Evolutionary conservation across 2,329 filamentous ascomycete species (phyloP).

Genomic region (Hypoxylon sp.): DNA sequence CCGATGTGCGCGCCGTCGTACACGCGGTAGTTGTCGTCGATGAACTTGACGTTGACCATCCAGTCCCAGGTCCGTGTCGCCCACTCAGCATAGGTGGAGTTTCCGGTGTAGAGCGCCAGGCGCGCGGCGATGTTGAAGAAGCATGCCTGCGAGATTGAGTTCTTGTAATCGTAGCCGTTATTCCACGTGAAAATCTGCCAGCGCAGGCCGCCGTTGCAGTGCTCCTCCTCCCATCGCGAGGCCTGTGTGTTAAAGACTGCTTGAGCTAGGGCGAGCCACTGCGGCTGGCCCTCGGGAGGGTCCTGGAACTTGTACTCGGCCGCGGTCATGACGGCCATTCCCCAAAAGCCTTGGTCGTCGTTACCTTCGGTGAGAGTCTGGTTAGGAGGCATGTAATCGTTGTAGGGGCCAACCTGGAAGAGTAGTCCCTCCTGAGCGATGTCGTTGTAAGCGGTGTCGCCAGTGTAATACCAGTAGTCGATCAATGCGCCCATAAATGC

Average conservation of each 20-base stretch:
- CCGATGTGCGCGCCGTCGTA: constrained; percentile 71
- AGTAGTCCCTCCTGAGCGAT: constrained; percentile 75
- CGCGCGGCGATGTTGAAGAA: constrained; percentile 74
- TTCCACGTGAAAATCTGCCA: constrained; percentile 92
- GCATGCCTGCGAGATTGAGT: constrained; percentile 71
- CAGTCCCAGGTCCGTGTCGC: constrained; percentile 79
- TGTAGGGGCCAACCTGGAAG: constrained; percentile 77
- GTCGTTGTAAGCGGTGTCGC: constrained; percentile 77
- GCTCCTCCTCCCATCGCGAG: constrained; percentile 74
- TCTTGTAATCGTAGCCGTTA: constrained; percentile 83
- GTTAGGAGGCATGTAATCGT: constrained; percentile 82
- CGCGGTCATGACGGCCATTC: constrained; percentile 75
- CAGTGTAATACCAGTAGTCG: constrained; percentile 88
- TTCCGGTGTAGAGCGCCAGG: constrained; percentile 80
- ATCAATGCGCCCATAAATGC: constrained; percentile 78
- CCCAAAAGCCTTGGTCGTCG: constrained; percentile 83
- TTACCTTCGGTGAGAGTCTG: constrained; percentile 77
- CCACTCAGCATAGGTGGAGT: constrained; percentile 82
- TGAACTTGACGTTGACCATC: constrained; percentile 68
- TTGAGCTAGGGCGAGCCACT: constrained; percentile 79
- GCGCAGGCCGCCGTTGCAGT: constrained; percentile 80
- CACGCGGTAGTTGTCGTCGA: constrained; percentile 69
- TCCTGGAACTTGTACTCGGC: constrained; percentile 76
- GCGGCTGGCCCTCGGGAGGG: constrained; percentile 66
- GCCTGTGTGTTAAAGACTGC: constrained; percentile 86